Base-by-base conservation (phyloP, 2,329 filamentous ascomycete genomes). In the Penicillium palitans region DNA sequence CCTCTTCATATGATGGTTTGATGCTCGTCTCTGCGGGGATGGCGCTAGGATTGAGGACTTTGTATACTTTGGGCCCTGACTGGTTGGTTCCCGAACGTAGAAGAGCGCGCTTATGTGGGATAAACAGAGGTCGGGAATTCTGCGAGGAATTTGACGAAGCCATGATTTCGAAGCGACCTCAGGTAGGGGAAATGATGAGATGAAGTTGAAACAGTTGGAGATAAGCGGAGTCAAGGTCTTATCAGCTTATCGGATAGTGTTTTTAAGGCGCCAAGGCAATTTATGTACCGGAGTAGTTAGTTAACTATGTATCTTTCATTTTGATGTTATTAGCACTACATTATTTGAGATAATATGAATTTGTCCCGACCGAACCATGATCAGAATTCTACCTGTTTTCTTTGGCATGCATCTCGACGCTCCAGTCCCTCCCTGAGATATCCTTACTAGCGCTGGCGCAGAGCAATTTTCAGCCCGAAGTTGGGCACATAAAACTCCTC, bases 371-470 rank as follows among this genome's bases (percentile, higher is more conserved):
- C 9, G n/a, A 45, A 24, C 24, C 9, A 37, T 19, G 17, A 44
- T 42, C 2, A 27, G 2, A 35, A 37, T 37, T 21, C 10, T 40
- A 42, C 6, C 25, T 41, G 35, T 10, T 13, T 41, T 17, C 17
- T n/a, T 56, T 37, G 17, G 3, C 7, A 27, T 48, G 13, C 9
- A 8, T 9, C 33, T 12, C n/a, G n/a, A 13, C 7, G n/a, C 35
- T 21, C 19, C 15, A 8, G n/a, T 31, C 8, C 13, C 17, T 21
- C 37, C 6, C 10, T 40, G 4, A 24, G 13, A 29, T 21, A 25
- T 33, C 24, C 61, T 63, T 10, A 78, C 57, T 9, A 66, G 72
- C 27, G 78, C 60, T 55, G 78, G 73, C n/a, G 56, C 45, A 60
- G 71, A 33, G 15, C 72, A 66, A 40, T 50, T 41, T 60, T 58